Conservation (phyloP, 2,329 filamentous ascomycete species). For the Trichoderma koningii region DNA sequence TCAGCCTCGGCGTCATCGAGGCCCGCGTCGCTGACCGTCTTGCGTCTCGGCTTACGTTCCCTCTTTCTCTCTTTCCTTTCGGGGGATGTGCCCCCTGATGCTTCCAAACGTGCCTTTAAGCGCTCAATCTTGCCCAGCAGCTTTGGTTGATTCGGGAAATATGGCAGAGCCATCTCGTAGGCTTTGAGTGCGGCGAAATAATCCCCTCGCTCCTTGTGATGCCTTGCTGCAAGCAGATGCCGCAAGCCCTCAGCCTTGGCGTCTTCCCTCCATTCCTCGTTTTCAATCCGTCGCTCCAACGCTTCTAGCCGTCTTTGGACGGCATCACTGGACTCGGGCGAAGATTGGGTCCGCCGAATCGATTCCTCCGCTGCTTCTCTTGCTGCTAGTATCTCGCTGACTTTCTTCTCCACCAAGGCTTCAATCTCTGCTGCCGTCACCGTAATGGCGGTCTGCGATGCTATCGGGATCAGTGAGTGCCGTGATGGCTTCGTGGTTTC, state of each 20-base stretch:
- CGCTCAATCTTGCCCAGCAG: conserved; percentile 69
- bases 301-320: conserved; percentile 80
- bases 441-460: conserved; percentile 43
- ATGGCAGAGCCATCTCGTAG: conserved; percentile 82
- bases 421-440: conserved; percentile 78
- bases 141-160: conserved; percentile 84
- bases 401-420: conserved; percentile 87
- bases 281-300: conserved; percentile 81
- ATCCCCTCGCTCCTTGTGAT: conserved; percentile 83
- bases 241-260: conserved; percentile 78
- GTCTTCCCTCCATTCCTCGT: conserved; percentile 64
- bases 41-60: conserved; percentile 27
- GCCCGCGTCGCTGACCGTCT: conserved; percentile 30
- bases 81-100: conserved; percentile 29
- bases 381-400: conserved; percentile 85
- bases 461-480: conserved; percentile 24
- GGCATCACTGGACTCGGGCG: conserved; percentile 67
- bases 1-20: conserved; percentile 32
- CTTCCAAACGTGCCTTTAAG: conserved; percentile 55
- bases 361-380: conserved; percentile 54
- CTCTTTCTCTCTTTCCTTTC: conserved; percentile 32
- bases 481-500: conserved; percentile 33
- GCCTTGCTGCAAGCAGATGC: conserved; percentile 85
- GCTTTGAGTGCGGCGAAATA: conserved; percentile 76
- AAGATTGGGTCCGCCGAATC: conserved; percentile 34